Evolutionary conservation across 2,329 filamentous ascomycete species (phyloP).

Genomic region (Penicillium sp.): DNA sequence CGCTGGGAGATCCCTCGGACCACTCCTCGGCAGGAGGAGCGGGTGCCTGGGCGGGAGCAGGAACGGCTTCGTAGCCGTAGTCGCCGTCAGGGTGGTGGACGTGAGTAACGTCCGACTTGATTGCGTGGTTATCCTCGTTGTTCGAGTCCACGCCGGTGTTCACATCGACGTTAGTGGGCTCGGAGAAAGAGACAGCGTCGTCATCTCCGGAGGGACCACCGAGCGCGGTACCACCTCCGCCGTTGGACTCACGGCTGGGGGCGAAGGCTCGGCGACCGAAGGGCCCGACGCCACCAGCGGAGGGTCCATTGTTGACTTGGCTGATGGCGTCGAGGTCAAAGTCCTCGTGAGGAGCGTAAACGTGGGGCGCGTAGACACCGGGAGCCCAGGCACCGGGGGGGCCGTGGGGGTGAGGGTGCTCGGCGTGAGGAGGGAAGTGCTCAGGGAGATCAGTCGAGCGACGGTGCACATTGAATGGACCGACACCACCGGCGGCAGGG

Average conservation of each 20-base stretch:
- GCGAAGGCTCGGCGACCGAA: slow-evolving; percentile 15
- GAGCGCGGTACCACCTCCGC: slow-evolving; percentile 7
- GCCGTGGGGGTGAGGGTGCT: not conserved
- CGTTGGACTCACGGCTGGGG: slow-evolving; percentile 1
- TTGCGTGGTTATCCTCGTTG: slow-evolving; percentile 27
- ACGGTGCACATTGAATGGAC: not conserved
- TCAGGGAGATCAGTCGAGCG: not conserved
- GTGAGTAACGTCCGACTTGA: slow-evolving; percentile 21
- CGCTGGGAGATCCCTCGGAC: not conserved
- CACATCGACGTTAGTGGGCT: slow-evolving; percentile 8
- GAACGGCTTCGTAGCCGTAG: slow-evolving; percentile 7
- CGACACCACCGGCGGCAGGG: not conserved
- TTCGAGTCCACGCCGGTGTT: slow-evolving; percentile 18
- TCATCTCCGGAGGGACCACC: slow-evolving; percentile 23
- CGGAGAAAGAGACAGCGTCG: slow-evolving; percentile 14
- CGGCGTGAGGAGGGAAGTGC: not conserved
- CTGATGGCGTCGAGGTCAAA: not conserved
- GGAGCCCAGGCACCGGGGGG: not conserved
- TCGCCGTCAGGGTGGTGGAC: slow-evolving; percentile 11
- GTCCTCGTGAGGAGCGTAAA: not conserved
- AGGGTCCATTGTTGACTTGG: not conserved
- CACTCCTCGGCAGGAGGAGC: not conserved
- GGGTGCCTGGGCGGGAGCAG: not conserved
- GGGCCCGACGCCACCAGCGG: not conserved
- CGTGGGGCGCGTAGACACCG: not conserved